Base-by-base conservation (phyloP, 2,329 filamentous ascomycete species). In the Niveomyces coronatus region DNA sequence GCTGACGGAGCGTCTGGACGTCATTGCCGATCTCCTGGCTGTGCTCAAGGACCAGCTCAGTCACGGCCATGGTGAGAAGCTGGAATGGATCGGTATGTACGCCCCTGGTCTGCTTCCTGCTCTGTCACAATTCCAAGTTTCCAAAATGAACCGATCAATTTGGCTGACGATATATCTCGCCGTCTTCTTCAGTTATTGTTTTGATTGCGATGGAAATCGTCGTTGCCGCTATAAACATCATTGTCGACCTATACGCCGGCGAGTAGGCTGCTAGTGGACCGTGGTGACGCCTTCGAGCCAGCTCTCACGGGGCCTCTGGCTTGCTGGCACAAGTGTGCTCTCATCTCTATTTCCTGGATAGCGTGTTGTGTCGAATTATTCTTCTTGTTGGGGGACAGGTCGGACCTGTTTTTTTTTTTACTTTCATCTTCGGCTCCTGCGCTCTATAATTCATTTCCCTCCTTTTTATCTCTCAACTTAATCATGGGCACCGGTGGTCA, bases 21-120 rank as follows among this genome's bases (percentile, higher is more conserved):
- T 95, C 35, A 93, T 95, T 65, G 85, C 82, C 14, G 88, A 95
- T 66, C 61, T 95, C 54, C 63, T 98, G 44, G 85, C 88, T 4
- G 89, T 96, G 42, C 64, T 98, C 37, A 95, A 96, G 62, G 91
- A 95, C 60, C 88, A 96, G 64, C 65, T 96, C 49, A 94, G 85
- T 49, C 87, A 94, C 55, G 87, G 88, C 31, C 87, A 94, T 58
- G 87, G 85, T 43, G 84, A 91, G 67, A 88, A 83, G 62, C 61
- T 89, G 37, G 85, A 91, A 62, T 91, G 85, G 85, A 89, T 91
- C 58, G 83, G 83, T 87, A 62, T 56, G 79, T 68, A 26, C 18
- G 10, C 19, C 4, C 14, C 20, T 16, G n/a, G 11, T 16, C 11
- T n/a, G 3, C 31, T 14, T 10, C 15, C 18, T n/a, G 7, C 18